Base-by-base conservation (phyloP, 192 early-diverging fungal genomes). In the Rhizophagus sp. region DNA sequence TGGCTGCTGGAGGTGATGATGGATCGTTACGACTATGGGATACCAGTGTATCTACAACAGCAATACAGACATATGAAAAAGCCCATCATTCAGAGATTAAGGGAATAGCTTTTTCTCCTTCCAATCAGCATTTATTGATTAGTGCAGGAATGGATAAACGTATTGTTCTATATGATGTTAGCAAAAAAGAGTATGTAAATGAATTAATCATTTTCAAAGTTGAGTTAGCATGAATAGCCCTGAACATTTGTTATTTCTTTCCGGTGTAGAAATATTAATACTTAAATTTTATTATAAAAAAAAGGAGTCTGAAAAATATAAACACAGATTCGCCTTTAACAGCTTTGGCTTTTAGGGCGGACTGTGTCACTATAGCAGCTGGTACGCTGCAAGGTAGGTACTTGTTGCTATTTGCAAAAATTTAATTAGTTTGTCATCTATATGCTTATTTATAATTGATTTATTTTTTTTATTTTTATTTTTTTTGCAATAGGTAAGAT, bases 41-140 rank as follows among this genome's bases (percentile, higher is more conserved):
- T 65, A 82, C 84, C 10, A 69, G 80, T 64, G 67, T 68, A 17
- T 81, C 82, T 4, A 74, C 80, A 1, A 81, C 85, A 6, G 63
- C 83, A 10, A 73, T 84, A 24, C 84, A 84, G 73, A 87, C 79
- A 49, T 85, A 85, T 69, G 65, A 79, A 12, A 47, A 68, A 4
- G 81, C 82, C 13, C 84, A 87, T 65, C 65, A 81, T 34, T 61
- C 66, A 15, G 68, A 83, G n/a, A 84, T 85, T 52, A 83, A 79
- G 41, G 84, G 81, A 30, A 83, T 87, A 71, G 81, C 86, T 0
- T 87, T 87, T 80, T 85, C 84, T 17, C 82, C 86, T 10, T 82
- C 75, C 61, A 87, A 87, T 67, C 78, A 78, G 50, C 82, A 82
- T 52, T 82, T 87, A 7, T 81, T 87, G 52, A 78, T 79, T 19